Conservation (phyloP, 441 rosid species). For the Erysimum pusillum region DNA sequence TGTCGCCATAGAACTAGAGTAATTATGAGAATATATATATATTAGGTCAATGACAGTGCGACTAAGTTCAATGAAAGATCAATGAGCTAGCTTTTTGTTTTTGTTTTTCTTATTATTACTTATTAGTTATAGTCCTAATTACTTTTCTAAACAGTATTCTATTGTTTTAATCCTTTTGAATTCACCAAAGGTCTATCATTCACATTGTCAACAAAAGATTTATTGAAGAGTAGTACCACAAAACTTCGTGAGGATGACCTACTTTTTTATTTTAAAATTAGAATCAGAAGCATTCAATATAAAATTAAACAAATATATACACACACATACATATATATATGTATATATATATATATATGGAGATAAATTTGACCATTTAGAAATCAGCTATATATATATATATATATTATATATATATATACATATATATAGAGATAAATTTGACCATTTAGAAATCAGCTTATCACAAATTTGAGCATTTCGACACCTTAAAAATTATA, state of each 20-base stretch:
- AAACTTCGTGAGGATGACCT: conserved; percentile 36
- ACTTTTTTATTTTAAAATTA: not conserved
- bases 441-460: not conserved
- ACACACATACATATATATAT: too few species aligned
- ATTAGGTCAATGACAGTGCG: conserved; percentile 39
- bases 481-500: too few species aligned
- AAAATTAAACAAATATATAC: not conserved
- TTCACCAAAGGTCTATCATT: conserved; percentile 37
- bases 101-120: not conserved
- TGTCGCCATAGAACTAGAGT: conserved; percentile 18
- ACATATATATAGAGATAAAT: not conserved
- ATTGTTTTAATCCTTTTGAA: conserved; percentile 34
- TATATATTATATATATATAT: too few species aligned
- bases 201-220: conserved; percentile 22
- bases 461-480: not conserved
- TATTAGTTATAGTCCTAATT: not conserved
- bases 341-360: too few species aligned
- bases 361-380: too few species aligned
- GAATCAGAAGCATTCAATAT: conserved; percentile 7
- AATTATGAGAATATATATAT: not conserved
- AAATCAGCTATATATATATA: too few species aligned
- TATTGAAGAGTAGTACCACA: conserved; percentile 26
- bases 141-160: not conserved
- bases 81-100: conserved; percentile 10
- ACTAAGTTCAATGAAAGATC: conserved; percentile 48